Percentiles rank a stretch among this genome's conserved stretches.
These are phyloP conservation scores for Fusarium drepaniforme DNA, from an alignment of 2,329 filamentous ascomycete genomes.

Conservation along the genomic window DNA sequence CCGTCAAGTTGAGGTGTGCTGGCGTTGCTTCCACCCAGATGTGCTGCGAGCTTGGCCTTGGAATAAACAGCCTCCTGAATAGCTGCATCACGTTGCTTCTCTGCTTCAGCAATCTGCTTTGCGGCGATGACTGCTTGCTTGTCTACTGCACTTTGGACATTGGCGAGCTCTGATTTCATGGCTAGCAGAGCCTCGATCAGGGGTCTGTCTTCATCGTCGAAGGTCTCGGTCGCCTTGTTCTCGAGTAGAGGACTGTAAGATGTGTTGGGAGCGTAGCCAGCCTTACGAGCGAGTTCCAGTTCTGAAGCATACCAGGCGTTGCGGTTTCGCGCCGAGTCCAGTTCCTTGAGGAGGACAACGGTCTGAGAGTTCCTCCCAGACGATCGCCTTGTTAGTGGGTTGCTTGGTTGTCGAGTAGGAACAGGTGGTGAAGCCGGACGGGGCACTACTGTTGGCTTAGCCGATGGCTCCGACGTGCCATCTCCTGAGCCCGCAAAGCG, in stretches of 20 bases:
- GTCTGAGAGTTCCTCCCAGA: constrained; percentile 74
- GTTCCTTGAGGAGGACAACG: constrained; percentile 84
- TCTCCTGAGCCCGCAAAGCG: constrained; percentile 77
- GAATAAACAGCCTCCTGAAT: constrained; percentile 95
- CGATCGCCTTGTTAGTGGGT: constrained; percentile 70
- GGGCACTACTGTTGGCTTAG: constrained; percentile 49
- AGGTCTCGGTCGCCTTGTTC: constrained; percentile 79
- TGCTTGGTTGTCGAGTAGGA: constrained; percentile 67
- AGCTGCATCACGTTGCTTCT: constrained; percentile 94
- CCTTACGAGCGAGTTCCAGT: constrained; percentile 89
- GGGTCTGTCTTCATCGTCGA: constrained; percentile 92
- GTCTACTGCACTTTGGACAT: constrained; percentile 91
- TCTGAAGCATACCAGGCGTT: constrained; percentile 99
- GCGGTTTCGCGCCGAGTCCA: constrained; percentile 85
- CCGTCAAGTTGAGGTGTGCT: constrained; percentile 70
- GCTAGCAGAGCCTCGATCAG: constrained; percentile 91
- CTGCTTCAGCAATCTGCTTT: constrained; percentile 91
- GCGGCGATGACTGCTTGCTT: constrained; percentile 88
- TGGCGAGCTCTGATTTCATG: constrained; percentile 90
- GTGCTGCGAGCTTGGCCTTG: constrained; percentile 90
- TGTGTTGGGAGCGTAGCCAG: constrained; percentile 83
- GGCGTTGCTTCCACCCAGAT: constrained; percentile 72
- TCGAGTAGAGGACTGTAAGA: constrained; percentile 81
- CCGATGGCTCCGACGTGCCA: constrained; percentile 70
- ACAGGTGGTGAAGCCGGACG: constrained; percentile 70